Evolutionary conservation across 352 stramenopile species (phyloP), one percentile per base, ranked within the genome.

Genomic region (Blastocystis hominis): DNA sequence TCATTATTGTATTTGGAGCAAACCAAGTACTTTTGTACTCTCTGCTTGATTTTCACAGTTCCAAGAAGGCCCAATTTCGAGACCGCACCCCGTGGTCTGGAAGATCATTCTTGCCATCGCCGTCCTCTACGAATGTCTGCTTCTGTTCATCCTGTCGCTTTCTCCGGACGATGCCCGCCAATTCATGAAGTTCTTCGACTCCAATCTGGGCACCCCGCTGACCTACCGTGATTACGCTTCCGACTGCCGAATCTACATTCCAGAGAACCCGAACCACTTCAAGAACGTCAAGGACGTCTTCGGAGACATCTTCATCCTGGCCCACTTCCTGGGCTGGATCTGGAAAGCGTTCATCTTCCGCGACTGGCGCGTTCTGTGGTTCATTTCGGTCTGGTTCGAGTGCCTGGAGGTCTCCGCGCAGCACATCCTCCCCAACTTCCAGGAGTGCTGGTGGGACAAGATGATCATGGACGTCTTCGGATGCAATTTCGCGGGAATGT

Each of bases 371-470:
- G 93, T 97, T 56, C 96, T 93, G 88, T 96, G 92, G 93, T 91
- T 96, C 75, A 90, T 96, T 30, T 94, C 91, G 75, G 91, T 96
- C 61, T 91, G 92, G 68, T 97, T 97, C 79, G 94, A 97, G 90
- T 89, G 94, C 38, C 89, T 97, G 34, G 94, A 97, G 78, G 90
- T 95, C 17, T 91, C 93, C 15, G 89, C 95, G 20, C 92, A 95
- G 86, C 95, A 95, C 90, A 90, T 96, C 44, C 95, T 95, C 62
- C 92, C 94, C 0, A 94, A 97, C 88, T 97, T 97, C 87, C 92
- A 96, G 86, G 94, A 97, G 89, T 97, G 94, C 90, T 97, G 93
- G 93, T 97, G 94, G 94, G 94, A 97, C 88, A 96, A 94, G 55
- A 81, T 97, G 34, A 91, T 97, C 50, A 91, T 96, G 88, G 94